A percentile compares a stretch with the other conserved stretches of the same genome.
phyloP scores from a whole-genome alignment of 768 basidiomycete genomes.

The Leccinum subgranulosum region DNA sequence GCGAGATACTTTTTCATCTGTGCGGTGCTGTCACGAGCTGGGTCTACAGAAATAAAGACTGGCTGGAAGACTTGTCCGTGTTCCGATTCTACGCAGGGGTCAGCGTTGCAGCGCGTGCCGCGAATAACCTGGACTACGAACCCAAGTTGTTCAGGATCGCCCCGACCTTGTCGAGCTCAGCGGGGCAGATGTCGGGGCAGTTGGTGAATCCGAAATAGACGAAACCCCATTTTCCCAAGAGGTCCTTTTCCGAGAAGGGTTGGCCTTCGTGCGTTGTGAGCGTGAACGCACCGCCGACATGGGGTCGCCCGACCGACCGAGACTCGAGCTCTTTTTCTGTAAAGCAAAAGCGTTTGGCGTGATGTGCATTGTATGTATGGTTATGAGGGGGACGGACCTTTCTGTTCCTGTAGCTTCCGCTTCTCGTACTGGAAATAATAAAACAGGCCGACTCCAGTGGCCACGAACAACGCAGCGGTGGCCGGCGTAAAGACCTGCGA shows the following conservation, averaged over 20 bases:
- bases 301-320: conserved; percentile 76
- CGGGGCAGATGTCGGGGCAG: conserved; percentile 98
- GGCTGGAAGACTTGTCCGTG: conserved; percentile 77
- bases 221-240: conserved; percentile 88
- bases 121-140: conserved; percentile 32
- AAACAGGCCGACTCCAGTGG: conserved; percentile 76
- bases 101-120: neutral
- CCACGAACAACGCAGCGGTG: conserved; percentile 80
- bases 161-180: conserved; percentile 95
- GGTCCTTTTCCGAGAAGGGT: conserved; percentile 71
- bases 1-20: conserved; percentile 62
- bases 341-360: neutral
- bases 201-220: conserved; percentile 99
- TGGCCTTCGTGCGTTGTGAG: conserved; percentile 52
- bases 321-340: conserved; percentile 72
- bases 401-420: conserved; percentile 66
- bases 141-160: conserved; percentile 69
- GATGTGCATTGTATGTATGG: neutral
- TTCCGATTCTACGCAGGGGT: conserved; percentile 51
- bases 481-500: conserved; percentile 87
- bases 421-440: conserved; percentile 92
- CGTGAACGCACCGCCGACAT: conserved; percentile 89
- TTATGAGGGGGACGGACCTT: conserved; percentile 47
- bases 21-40: conserved; percentile 74
- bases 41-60: conserved; percentile 95